Base-by-base conservation (phyloP, 202 grass and related monocot genomes). In the Panicum virgatum region DNA sequence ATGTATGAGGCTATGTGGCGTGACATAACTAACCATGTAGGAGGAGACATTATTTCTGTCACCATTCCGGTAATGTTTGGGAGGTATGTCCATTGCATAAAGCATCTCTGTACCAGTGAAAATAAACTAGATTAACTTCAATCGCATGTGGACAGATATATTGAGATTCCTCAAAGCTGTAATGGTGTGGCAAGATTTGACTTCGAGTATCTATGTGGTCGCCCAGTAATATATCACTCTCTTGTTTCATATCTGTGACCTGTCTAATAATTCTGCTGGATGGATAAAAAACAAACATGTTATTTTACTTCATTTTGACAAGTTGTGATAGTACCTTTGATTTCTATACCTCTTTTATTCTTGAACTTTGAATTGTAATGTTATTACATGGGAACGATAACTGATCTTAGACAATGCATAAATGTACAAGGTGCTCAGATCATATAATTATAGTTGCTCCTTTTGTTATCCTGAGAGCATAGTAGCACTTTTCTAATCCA, bases 61-160 rank as follows among this genome's bases (percentile, higher is more conserved):
- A 82, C 79, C 65, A 90, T 98, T 88, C 82, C 90, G 19, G 96
- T 98, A 73, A 98, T 98, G 96, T 98, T 98, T 79, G 96, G 96
- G 80, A 95, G 96, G 96, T 95, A 56, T 70, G 74, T 67, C 20
- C 85, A 62, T 39, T 60, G 39, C 36, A 54, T 44, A 86, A 68
- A 73, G 12, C 60, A 83, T 90, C 20, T 82, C 19, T 78, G 56
- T 46, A 44, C 30, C 27, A 27, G 32, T 69, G 26, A 53, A 86
- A 60, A 75, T 53, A 54, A 72, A 38, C 54, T 69, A 70, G 43
- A 79, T 86, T 78, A 86, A 82, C 46, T 50, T 80, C 36, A 32
- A 73, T 76, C 11, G 58, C 73, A 57, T 66, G 22, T 61, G 26
- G 66, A 75, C 86, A 98, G 92, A 72, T 95, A 61, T 93, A 66